Evolutionary conservation across 306 rosid genomes (phyloP).

Genomic region (Vicia sativa): DNA sequence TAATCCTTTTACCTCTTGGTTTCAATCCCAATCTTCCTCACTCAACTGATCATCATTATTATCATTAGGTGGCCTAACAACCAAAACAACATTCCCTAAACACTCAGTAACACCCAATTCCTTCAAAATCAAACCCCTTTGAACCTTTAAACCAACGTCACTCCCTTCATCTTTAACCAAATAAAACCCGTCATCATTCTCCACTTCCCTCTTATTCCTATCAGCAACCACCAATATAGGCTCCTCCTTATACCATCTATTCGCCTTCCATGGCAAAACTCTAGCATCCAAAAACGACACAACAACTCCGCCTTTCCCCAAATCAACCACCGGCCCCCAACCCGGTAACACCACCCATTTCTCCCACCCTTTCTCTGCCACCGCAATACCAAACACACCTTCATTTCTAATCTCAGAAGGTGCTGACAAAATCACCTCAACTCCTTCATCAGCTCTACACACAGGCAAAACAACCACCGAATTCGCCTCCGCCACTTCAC

Average conservation of each 20-base stretch:
- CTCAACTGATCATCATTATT: conserved; percentile 53
- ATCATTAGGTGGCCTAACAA: conserved; percentile 82
- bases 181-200: conserved; percentile 68
- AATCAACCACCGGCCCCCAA: conserved; percentile 62
- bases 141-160: conserved; percentile 57
- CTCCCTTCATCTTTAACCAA: conserved; percentile 46
- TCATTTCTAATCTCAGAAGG: conserved; percentile 60
- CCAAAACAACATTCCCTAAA: conserved; percentile 70
- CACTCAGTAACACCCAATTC: conserved; percentile 54
- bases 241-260: conserved; percentile 83
- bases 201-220: conserved; percentile 55
- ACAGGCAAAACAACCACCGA: conserved; percentile 74
- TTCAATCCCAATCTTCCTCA: conserved; percentile 90
- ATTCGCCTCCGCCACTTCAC: conserved; percentile 83
- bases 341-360: conserved; percentile 83
- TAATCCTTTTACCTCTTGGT: background rate
- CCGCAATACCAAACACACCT: conserved; percentile 78
- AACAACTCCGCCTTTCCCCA: conserved; percentile 64
- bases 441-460: conserved; percentile 58
- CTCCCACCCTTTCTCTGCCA: conserved; percentile 81
- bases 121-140: conserved; percentile 69
- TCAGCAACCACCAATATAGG: conserved; percentile 79
- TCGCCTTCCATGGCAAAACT: conserved; percentile 80
- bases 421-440: conserved; percentile 58
- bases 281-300: conserved; percentile 77